Percentiles rank a stretch among this genome's conserved stretches.
These are phyloP conservation scores for Clitopilus hobsonii DNA, from an alignment of 768 basidiomycete genomes.

Conservation along the genomic window DNA sequence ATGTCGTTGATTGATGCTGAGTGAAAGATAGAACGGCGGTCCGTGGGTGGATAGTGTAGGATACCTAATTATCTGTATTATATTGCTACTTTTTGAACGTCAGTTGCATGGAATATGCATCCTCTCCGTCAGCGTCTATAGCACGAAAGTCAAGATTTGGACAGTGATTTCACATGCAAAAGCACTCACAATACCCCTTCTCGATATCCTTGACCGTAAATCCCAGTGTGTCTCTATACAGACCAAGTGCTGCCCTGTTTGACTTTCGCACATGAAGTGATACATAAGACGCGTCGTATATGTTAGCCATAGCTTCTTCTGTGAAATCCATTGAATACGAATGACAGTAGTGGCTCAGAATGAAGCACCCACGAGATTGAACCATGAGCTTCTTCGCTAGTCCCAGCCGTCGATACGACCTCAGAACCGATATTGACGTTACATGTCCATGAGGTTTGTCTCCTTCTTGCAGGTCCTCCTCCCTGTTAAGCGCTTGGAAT, in stretches of 20 bases:
- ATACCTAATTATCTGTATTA: neutral
- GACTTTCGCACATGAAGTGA: slow-evolving; percentile 94
- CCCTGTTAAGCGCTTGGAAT: slow-evolving; percentile 37
- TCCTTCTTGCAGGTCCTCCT: slow-evolving; percentile 57
- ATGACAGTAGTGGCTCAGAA: neutral
- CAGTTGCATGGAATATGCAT: slow-evolving; percentile 88
- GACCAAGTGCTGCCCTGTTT: slow-evolving; percentile 83
- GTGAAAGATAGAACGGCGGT: neutral
- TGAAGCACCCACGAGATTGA: slow-evolving; percentile 84
- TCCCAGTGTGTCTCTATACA: slow-evolving; percentile 89
- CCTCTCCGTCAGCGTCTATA: slow-evolving; percentile 91
- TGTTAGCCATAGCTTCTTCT: slow-evolving; percentile 91
- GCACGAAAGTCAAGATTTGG: neutral
- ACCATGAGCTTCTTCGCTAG: slow-evolving; percentile 95
- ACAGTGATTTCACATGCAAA: neutral
- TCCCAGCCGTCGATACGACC: slow-evolving; percentile 87
- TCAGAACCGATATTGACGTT: slow-evolving; percentile 91
- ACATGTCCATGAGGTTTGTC: slow-evolving; percentile 87
- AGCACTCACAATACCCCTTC: slow-evolving; percentile 78
- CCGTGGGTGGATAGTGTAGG: neutral
- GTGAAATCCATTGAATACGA: slow-evolving; percentile 5
- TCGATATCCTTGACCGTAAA: slow-evolving; percentile 87
- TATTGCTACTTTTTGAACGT: slow-evolving; percentile 34
- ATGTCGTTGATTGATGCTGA: neutral
- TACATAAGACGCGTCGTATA: slow-evolving; percentile 84